Evolutionary conservation across 140 eudicot genomes (phyloP), one percentile per base, ranked within the genome.

Genomic region (Senecio squalidus): DNA sequence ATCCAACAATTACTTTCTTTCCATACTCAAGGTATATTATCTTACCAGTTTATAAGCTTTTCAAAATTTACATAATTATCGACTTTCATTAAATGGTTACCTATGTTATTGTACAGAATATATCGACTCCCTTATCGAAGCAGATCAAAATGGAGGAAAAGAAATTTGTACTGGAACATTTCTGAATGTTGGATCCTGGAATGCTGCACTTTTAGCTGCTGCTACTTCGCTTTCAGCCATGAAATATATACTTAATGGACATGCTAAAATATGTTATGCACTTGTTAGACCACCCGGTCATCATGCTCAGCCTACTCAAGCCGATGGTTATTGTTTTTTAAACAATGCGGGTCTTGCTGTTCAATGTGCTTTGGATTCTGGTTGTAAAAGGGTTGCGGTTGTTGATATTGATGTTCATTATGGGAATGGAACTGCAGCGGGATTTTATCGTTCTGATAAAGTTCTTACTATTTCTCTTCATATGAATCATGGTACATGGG

Each of bases 401-500:
- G 73, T 92, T n/a, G 98, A 92, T 47, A 82, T 92, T 54, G 98
- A 92, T 69, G 98, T 92, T 48, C 98, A 92, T 55, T 92, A 87
- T 46, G 98, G 98, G 10, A 92, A 92, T 56, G 98, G 98, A 30
- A 87, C 96, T 9, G 95, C 96, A 13, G 95, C 87, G 74, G 96
- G 98, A 13, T 92, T 92, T 52, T 92, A 87, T 50, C 38, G 17
- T 3, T 79, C 96, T 9, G 60, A 87, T 65, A 76, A 76, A 61
- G 96, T 92, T 56, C 89, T 92, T 6, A 84, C 98, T 13, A 51
- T 92, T 53, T 92, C 98, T 1, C 84, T 92, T 58, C 98, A 92
- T 71, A 92, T 92, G 98, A 87, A 87, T 75, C 98, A 92, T 63
- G 96, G 98, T 47, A 84, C 98, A 6, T 92, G 98, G 98, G 98